Evolutionary conservation across 176 grass and related monocot genomes (phyloP).

Genomic region (Areca catechu): DNA sequence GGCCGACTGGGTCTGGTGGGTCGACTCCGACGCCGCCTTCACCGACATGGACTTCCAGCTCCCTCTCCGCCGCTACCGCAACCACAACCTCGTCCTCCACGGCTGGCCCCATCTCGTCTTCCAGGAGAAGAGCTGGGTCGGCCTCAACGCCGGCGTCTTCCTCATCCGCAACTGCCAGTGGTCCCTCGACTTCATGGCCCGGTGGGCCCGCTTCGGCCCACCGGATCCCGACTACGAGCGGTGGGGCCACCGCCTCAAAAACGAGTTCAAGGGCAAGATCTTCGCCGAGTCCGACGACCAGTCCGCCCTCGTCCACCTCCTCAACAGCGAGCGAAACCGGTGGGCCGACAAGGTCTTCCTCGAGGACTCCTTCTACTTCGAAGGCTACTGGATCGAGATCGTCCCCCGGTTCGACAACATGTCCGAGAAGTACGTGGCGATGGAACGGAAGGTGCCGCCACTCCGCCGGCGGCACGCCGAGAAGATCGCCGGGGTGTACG

Average conservation of each 20-base stretch:
- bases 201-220: constrained; percentile 55
- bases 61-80: constrained; percentile 37
- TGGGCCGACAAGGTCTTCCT: constrained; percentile 67
- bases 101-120: constrained; percentile 64
- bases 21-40: constrained; percentile 87
- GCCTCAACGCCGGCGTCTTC: constrained; percentile 93
- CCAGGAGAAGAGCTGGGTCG: constrained; percentile 42
- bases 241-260: constrained; percentile 49
- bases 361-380: constrained; percentile 59
- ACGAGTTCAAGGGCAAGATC: constrained; percentile 58
- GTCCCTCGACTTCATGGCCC: constrained; percentile 81
- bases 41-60: constrained; percentile 90
- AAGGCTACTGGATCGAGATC: constrained; percentile 93
- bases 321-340: constrained; percentile 17
- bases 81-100: constrained; percentile 69
- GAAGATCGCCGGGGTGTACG: constrained; percentile 20
- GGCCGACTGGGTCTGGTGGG: constrained; percentile 95
- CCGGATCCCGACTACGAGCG: constrained; percentile 28
- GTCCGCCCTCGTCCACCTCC: constrained; percentile 72
- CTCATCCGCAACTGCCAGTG: constrained; percentile 96
- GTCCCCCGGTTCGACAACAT: constrained; percentile 47
- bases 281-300: constrained; percentile 84
- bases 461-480: constrained; percentile 56
- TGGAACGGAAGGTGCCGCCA: constrained; percentile 34
- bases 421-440: constrained; percentile 33